Conservation (phyloP, 2,329 filamentous ascomycete genomes). For the Beauveria scarabaeidicola region DNA sequence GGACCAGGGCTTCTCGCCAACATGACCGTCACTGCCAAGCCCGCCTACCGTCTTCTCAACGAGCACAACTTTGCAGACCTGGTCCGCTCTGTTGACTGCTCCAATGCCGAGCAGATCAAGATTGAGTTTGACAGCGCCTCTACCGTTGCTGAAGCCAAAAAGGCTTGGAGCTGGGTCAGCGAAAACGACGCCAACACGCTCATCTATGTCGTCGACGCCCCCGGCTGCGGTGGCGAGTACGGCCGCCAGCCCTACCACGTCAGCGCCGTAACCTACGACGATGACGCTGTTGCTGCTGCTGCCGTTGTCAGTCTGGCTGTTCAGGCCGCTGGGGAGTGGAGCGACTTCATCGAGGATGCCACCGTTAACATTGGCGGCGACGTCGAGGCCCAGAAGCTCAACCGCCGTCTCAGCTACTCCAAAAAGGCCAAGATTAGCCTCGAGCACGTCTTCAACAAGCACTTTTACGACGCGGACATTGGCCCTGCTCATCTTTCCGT, state of each 20-base stretch:
- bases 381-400: neutral
- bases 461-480: constrained; percentile 11
- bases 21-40: constrained; percentile 10
- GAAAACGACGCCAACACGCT: constrained; percentile 4
- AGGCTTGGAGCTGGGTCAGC: constrained; percentile 8
- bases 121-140: neutral
- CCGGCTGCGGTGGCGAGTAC: constrained; percentile 7
- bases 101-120: constrained; percentile 4
- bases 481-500: constrained; percentile 11
- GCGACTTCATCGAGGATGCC: constrained; percentile 9
- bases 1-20: constrained; percentile 9
- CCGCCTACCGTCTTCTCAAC: constrained; percentile 9
- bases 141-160: constrained; percentile 2
- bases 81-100: constrained; percentile 10
- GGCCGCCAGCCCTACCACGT: constrained; percentile 11
- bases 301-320: constrained; percentile 2
- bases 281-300: neutral
- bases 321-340: neutral
- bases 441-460: constrained; percentile 11
- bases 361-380: constrained; percentile 8
- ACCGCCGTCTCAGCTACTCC: constrained; percentile 6
- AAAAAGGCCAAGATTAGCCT: constrained; percentile 12
- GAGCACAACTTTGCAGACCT: constrained; percentile 7
- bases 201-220: constrained; percentile 8
- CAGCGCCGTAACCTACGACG: constrained; percentile 1